These are phyloP conservation scores for Ganoderma meredithae DNA, from an alignment of 1,284 basidiomycete species.

Conservation along the genomic window DNA sequence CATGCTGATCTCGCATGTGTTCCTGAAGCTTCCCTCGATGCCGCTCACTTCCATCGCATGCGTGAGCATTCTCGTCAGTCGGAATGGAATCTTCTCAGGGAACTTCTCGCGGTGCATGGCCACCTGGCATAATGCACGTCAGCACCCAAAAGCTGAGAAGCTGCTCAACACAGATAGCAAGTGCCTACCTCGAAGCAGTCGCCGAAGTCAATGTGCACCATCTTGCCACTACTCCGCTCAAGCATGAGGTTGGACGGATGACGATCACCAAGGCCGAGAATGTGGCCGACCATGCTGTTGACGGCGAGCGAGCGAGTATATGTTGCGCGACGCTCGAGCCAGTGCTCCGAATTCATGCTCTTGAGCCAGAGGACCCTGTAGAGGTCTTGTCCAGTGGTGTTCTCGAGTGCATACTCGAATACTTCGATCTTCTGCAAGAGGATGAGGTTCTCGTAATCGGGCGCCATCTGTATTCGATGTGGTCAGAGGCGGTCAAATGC, in stretches of 20 bases:
- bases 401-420: constrained; percentile 98
- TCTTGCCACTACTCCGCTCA: constrained; percentile 92
- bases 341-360: constrained; percentile 94
- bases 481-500: background rate
- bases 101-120: constrained; percentile 98
- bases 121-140: constrained; percentile 45
- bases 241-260: constrained; percentile 97
- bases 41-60: constrained; percentile 99
- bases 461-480: constrained; percentile 85
- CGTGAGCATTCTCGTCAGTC: constrained; percentile 97
- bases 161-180: background rate
- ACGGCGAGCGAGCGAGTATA: constrained; percentile 96
- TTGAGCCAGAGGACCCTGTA: constrained; percentile 98
- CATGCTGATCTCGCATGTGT: constrained; percentile 98
- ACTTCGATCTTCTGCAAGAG: constrained; percentile 99
- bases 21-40: constrained; percentile 96
- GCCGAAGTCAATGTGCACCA: constrained; percentile 95
- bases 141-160: background rate
- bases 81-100: constrained; percentile 99
- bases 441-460: constrained; percentile 96
- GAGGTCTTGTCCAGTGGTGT: constrained; percentile 99
- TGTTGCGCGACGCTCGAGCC: constrained; percentile 96
- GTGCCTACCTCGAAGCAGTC: constrained; percentile 81
- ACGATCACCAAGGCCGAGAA: constrained; percentile 97
- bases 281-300: constrained; percentile 97